phyloP scores from a whole-genome alignment of 169 alveolate species.

The Theileria parva region DNA sequence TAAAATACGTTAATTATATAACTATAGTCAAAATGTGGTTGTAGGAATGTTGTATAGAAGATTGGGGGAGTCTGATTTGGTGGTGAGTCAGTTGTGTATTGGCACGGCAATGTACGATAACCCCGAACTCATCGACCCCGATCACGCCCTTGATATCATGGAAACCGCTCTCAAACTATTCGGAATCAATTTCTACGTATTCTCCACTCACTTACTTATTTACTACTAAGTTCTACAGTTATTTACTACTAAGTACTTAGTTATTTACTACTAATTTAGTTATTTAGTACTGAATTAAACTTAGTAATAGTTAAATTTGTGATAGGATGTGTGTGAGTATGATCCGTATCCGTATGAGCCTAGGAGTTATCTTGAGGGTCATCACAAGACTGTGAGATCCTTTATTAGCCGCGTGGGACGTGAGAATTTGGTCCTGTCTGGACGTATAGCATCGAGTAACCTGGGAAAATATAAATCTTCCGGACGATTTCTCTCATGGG shows the following conservation, averaged over 20 bases:
- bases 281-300: not conserved
- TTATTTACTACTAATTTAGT: not conserved
- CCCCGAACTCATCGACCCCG: slow-evolving; percentile 74
- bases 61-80: slow-evolving; percentile 71
- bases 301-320: not conserved
- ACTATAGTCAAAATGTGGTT: not conserved
- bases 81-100: slow-evolving; percentile 77
- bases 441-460: slow-evolving; percentile 63
- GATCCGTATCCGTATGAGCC: slow-evolving; percentile 83
- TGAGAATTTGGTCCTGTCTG: slow-evolving; percentile 62
- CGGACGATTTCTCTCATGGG: slow-evolving; percentile 64
- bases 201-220: not conserved
- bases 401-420: slow-evolving; percentile 64
- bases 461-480: slow-evolving; percentile 47
- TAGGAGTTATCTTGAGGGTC: slow-evolving; percentile 72
- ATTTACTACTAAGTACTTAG: not conserved
- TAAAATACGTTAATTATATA: no score
- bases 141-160: slow-evolving; percentile 73
- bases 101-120: slow-evolving; percentile 80
- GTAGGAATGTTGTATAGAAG: slow-evolving; percentile 72
- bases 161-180: slow-evolving; percentile 76
- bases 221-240: not conserved
- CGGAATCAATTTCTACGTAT: slow-evolving; percentile 77
- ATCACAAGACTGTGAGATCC: slow-evolving; percentile 66
- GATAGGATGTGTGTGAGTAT: slow-evolving; percentile 79